These are phyloP conservation scores for Trichocladium antarcticum DNA, from an alignment of 495 filamentous ascomycete species.

Conservation along the genomic window DNA sequence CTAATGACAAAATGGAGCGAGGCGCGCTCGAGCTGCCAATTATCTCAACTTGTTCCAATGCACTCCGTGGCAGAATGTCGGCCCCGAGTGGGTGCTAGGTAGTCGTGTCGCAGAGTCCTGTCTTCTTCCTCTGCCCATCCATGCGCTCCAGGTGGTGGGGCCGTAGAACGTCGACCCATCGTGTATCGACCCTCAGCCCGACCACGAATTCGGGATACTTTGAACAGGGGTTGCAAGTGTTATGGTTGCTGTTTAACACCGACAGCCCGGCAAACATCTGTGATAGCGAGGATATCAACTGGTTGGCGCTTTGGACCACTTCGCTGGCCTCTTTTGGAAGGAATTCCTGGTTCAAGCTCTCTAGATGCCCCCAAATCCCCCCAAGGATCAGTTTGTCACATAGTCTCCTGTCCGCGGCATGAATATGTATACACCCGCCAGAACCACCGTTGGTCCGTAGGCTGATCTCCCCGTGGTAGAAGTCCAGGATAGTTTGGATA, in stretches of 20 bases:
- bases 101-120: too few species aligned
- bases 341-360: not conserved
- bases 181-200: not conserved
- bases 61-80: too few species aligned
- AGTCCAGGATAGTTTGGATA: not conserved
- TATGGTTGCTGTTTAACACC: not conserved
- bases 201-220: not conserved
- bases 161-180: not conserved
- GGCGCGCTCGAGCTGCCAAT: too few species aligned
- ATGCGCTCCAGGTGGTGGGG: not conserved
- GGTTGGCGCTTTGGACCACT: not conserved
- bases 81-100: too few species aligned
- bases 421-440: too few species aligned
- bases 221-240: not conserved
- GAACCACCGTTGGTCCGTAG: not conserved
- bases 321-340: not conserved
- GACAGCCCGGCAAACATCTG: not conserved
- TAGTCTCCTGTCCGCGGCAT: too few species aligned
- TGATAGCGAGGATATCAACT: not conserved
- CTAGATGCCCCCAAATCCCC: not conserved
- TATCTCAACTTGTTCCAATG: too few species aligned
- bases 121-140: not conserved
- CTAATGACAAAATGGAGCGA: too few species aligned
- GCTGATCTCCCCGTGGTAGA: not conserved
- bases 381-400: not conserved